Conservation (phyloP, 2,329 filamentous ascomycete species). For the Fusarium penzigii region DNA sequence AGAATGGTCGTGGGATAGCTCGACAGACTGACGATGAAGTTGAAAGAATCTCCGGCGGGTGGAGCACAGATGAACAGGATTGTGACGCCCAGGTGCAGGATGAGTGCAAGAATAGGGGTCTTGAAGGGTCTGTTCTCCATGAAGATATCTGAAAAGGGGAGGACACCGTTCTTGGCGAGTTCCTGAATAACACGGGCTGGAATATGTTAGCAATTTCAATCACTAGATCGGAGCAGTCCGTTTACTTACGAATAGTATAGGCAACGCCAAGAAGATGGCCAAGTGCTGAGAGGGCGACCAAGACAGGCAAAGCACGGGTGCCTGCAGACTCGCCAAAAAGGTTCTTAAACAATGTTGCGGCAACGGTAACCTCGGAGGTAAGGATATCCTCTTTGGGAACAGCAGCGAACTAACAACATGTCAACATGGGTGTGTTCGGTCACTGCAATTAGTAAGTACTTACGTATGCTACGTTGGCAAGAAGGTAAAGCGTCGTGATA, state of each 20-base stretch:
- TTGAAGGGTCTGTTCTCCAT: slow-evolving; percentile 28
- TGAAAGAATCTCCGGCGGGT: slow-evolving; percentile 25
- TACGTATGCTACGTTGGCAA: slow-evolving; percentile 14
- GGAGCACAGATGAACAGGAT: slow-evolving; percentile 26
- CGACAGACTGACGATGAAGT: slow-evolving; percentile 22
- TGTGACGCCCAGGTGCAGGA: slow-evolving; percentile 20
- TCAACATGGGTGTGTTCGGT: neutral
- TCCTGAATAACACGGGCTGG: slow-evolving; percentile 23
- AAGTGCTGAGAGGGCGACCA: slow-evolving; percentile 11
- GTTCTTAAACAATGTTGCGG: slow-evolving; percentile 10
- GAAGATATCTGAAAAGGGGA: slow-evolving; percentile 26
- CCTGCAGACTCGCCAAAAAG: slow-evolving; percentile 11
- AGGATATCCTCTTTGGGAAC: slow-evolving; percentile 10
- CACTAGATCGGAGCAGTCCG: too few species aligned
- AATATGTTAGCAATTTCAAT: neutral
- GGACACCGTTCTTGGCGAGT: slow-evolving; percentile 15
- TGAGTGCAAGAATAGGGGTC: slow-evolving; percentile 21
- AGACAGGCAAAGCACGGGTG: slow-evolving; percentile 9
- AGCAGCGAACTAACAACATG: slow-evolving; percentile 2
- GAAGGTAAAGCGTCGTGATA: slow-evolving; percentile 7
- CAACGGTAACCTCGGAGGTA: slow-evolving; percentile 10
- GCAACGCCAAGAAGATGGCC: slow-evolving; percentile 14
- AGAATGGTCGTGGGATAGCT: slow-evolving; percentile 21
- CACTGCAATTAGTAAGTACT: too few species aligned
- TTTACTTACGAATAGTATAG: slow-evolving; percentile 10